Percentiles rank a stretch among this genome's conserved stretches.
These are phyloP conservation scores for Boletus reticulatus DNA, from an alignment of 768 basidiomycete genomes.

Conservation along the genomic window DNA sequence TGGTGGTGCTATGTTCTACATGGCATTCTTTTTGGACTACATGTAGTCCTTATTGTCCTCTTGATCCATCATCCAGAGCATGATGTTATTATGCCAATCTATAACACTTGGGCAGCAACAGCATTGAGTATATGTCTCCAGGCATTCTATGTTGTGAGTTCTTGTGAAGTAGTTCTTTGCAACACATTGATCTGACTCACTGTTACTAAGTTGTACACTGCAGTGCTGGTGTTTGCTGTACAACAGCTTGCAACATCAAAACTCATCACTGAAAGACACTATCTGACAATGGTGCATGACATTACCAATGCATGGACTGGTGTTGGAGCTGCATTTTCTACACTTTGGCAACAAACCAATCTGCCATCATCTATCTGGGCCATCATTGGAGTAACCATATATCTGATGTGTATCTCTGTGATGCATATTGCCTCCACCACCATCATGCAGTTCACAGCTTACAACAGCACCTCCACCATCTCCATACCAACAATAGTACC, in stretches of 20 bases:
- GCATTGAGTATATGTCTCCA: background rate
- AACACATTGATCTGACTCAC: background rate
- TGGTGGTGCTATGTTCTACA: background rate
- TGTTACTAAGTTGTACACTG: conserved; percentile 14
- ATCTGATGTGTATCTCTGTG: conserved; percentile 16
- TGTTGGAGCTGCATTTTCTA: conserved; percentile 16
- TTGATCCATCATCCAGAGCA: background rate
- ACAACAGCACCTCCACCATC: background rate
- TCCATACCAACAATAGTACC: background rate
- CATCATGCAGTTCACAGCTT: conserved; percentile 19
- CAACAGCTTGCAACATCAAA: conserved; percentile 15
- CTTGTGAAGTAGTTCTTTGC: too few species aligned
- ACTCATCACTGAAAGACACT: conserved; percentile 1
- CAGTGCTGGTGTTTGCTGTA: conserved; percentile 14
- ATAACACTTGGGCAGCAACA: background rate
- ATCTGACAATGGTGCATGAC: conserved; percentile 21
- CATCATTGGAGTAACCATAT: conserved; percentile 10
- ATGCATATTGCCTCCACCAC: conserved; percentile 22
- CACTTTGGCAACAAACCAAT: conserved; percentile 12
- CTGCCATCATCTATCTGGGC: conserved; percentile 9
- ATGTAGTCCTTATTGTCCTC: background rate
- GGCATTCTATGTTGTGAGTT: background rate
- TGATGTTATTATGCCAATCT: background rate
- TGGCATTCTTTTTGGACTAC: background rate
- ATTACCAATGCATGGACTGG: conserved; percentile 20